phyloP scores from a whole-genome alignment of 2,329 filamentous ascomycete species.

The Delphinella strobiligena region DNA sequence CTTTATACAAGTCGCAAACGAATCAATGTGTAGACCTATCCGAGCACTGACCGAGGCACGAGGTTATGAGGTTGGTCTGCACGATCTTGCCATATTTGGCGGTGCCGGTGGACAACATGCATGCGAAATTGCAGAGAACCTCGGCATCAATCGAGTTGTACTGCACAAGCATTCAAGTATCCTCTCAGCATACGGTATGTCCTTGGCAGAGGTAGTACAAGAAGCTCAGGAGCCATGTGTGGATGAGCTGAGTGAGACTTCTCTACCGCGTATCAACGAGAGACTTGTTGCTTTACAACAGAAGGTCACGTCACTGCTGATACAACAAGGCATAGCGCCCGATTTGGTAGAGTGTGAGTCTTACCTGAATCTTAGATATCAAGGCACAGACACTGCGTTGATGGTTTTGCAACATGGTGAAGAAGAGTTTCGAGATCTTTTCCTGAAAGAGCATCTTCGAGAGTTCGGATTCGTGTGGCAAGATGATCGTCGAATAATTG shows the following conservation, averaged over 20 bases:
- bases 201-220: conserved; percentile 33
- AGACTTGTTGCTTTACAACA: conserved; percentile 37
- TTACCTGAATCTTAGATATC: conserved; percentile 33
- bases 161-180: conserved; percentile 35
- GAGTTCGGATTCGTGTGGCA: conserved; percentile 30
- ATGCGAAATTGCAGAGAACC: conserved; percentile 28
- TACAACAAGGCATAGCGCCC: conserved; percentile 51
- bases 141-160: conserved; percentile 31
- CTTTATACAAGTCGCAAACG: conserved; percentile 18
- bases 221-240: conserved; percentile 27
- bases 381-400: conserved; percentile 30
- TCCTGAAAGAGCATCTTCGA: conserved; percentile 25
- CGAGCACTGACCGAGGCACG: conserved; percentile 17
- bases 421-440: conserved; percentile 22
- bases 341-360: conserved; percentile 15
- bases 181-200: conserved; percentile 35
- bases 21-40: conserved; percentile 19
- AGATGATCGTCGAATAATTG: conserved; percentile 24
- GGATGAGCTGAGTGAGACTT: conserved; percentile 13
- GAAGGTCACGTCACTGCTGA: conserved; percentile 47
- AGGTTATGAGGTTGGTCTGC: conserved; percentile 12
- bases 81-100: conserved; percentile 18
- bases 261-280: conserved; percentile 50
- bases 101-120: conserved; percentile 32
- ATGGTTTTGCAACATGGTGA: conserved; percentile 27